Percentiles rank a stretch among this genome's conserved stretches.
These are phyloP conservation scores for Xylaria nigripes DNA, from an alignment of 495 filamentous ascomycete genomes.

Conservation along the genomic window DNA sequence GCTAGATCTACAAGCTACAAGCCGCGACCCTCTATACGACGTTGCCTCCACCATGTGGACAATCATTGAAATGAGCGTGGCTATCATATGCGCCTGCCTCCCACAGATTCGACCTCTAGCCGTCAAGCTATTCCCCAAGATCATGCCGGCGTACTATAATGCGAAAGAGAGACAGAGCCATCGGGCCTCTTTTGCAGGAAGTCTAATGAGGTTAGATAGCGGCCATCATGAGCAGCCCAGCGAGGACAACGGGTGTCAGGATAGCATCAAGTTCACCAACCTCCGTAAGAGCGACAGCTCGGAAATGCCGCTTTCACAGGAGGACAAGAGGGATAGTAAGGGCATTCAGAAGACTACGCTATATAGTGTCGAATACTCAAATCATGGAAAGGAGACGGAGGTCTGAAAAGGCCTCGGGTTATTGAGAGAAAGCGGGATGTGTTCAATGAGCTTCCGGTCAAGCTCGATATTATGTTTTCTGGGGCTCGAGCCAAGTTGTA, in stretches of 20 bases:
- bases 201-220: not conserved
- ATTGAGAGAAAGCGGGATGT: not conserved
- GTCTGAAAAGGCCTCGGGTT: not conserved
- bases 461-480: too few species aligned
- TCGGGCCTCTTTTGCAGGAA: not conserved
- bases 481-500: too few species aligned
- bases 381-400: not conserved
- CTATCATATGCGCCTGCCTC: slow-evolving; percentile 43
- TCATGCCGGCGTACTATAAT: not conserved
- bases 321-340: not conserved
- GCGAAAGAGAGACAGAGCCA: not conserved
- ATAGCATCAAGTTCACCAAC: not conserved
- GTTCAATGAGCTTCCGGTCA: not conserved
- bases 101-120: slow-evolving; percentile 14
- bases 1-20: slow-evolving; percentile 21
- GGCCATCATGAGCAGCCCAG: not conserved
- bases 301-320: not conserved
- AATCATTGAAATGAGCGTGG: slow-evolving; percentile 38
- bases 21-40: slow-evolving; percentile 21
- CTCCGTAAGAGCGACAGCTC: not conserved
- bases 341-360: not conserved
- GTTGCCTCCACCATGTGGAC: slow-evolving; percentile 41
- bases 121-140: not conserved
- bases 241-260: not conserved
- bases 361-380: not conserved